Percentiles rank a stretch among this genome's conserved stretches.
Evolutionary conservation across 192 early-diverging fungal species (phyloP).

Genomic region (Coemansia sp.): DNA sequence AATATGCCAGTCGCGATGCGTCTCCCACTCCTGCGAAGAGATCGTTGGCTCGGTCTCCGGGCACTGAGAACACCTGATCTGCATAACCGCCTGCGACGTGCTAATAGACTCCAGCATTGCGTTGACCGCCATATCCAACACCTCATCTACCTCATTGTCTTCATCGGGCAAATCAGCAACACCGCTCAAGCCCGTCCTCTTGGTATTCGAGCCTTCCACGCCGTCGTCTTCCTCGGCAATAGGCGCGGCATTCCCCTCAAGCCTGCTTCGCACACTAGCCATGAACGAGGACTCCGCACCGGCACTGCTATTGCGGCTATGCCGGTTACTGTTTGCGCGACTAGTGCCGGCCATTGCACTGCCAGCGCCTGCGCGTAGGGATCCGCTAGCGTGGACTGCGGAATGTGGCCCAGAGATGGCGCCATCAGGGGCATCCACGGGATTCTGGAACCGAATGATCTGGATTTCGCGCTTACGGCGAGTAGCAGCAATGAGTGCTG

Average conservation of each 20-base stretch:
- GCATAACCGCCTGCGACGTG: constrained; percentile 43
- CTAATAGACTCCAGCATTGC: constrained; percentile 52
- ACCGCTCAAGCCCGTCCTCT: neutral
- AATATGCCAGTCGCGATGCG: constrained; percentile 52
- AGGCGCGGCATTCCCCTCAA: neutral
- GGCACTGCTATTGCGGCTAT: constrained; percentile 7
- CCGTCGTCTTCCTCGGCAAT: constrained; percentile 11
- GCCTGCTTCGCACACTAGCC: constrained; percentile 12
- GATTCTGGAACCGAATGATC: constrained; percentile 41
- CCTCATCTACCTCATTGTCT: constrained; percentile 17
- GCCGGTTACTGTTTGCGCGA: constrained; percentile 6
- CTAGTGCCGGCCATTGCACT: neutral
- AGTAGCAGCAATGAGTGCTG: constrained; percentile 41
- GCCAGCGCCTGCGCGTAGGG: neutral
- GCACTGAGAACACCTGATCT: constrained; percentile 45
- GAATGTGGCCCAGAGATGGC: constrained; percentile 18
- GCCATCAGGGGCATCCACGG: constrained; percentile 35
- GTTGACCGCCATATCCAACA: constrained; percentile 37
- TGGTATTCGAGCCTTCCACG: neutral
- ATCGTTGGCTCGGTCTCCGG: constrained; percentile 20
- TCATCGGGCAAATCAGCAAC: constrained; percentile 11
- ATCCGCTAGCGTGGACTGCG: neutral
- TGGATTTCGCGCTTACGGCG: constrained; percentile 53
- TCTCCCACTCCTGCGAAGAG: constrained; percentile 42
- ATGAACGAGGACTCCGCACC: constrained; percentile 21